Conservation (phyloP, 257 asterid species). For the Thymus quinquecostatus region DNA sequence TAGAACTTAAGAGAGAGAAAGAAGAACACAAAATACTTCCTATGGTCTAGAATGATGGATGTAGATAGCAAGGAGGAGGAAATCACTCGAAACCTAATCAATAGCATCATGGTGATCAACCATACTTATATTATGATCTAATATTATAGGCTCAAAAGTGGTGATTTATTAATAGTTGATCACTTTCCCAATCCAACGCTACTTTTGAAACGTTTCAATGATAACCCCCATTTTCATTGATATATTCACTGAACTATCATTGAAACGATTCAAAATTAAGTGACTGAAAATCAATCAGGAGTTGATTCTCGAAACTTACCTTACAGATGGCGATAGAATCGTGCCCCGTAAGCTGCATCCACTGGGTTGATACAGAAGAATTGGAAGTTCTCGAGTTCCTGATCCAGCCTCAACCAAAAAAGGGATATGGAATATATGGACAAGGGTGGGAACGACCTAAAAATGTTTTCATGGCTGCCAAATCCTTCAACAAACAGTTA, state of each 20-base stretch:
- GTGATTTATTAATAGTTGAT: no score
- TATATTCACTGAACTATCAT: no score
- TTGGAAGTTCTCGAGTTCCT: conserved; percentile 52
- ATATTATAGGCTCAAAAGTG: not conserved
- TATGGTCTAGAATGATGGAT: no score
- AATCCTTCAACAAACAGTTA: conserved; percentile 50
- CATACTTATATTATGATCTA: not conserved
- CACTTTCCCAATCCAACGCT: no score
- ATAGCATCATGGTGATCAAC: not conserved
- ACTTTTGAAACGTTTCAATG: no score
- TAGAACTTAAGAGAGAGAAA: no score
- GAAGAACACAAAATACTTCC: no score
- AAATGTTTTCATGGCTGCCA: conserved; percentile 62
- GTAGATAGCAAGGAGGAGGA: no score
- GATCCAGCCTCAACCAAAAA: conserved; percentile 52
- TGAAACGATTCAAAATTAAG: no score
- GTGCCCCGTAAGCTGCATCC: conserved; percentile 71
- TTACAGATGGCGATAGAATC: conserved; percentile 56
- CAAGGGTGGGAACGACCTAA: conserved; percentile 75
- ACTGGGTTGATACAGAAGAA: conserved; percentile 62
- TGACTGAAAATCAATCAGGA: no score
- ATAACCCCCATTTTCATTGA: no score
- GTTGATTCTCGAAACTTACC: not conserved
- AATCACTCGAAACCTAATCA: not conserved
- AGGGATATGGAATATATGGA: conserved; percentile 61